Evolutionary conservation across 202 grass and related monocot genomes (phyloP), one percentile per base, ranked within the genome.

Genomic region (Hordeum pubiflorum): DNA sequence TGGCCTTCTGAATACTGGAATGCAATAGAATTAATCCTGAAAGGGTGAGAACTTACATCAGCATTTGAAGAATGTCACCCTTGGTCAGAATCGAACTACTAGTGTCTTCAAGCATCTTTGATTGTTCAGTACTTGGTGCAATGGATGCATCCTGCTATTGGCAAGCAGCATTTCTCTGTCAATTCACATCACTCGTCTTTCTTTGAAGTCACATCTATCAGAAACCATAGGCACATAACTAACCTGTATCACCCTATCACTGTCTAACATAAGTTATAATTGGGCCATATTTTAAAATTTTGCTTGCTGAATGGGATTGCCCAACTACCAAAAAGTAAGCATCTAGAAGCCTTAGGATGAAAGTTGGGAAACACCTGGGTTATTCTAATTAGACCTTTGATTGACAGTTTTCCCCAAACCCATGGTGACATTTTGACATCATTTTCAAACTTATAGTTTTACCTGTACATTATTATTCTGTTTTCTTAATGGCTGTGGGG

Each of bases 321-420:
- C 74, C 58, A 89, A 68, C 87, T 41, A 85, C 72, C 58, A 0
- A 89, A 71, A 89, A 82, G 74, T 39, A 60, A 78, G 21, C 72
- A 59, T 89, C 87, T 89, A 89, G 87, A 89, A 89, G 59, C 77
- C 78, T 89, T 78, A 86, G 12, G 54, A 79, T 66, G 43, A 77
- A 85, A 66, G 26, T 78, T 46, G 58, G 63, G 12, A 17, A 81
- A 10, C 26, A 44, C 20, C 14, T 55, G 33, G 33, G 27, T 34
- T 24, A 26, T 29, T 57, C 69, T 59, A 12, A 38, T 4, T 5
- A 65, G 22, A 73, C 9, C 17, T 89, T 85, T 88, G 29, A 75
- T 17, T 69, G 38, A 50, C 26, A 41, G 9, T 48, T 34, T 3
- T 48, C 22, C 76, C 15, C 34, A 76, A 60, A 76, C 40, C 22